These are phyloP conservation scores for Globisporangium abappressorium DNA, from an alignment of 352 stramenopile species.

Conservation along the genomic window DNA sequence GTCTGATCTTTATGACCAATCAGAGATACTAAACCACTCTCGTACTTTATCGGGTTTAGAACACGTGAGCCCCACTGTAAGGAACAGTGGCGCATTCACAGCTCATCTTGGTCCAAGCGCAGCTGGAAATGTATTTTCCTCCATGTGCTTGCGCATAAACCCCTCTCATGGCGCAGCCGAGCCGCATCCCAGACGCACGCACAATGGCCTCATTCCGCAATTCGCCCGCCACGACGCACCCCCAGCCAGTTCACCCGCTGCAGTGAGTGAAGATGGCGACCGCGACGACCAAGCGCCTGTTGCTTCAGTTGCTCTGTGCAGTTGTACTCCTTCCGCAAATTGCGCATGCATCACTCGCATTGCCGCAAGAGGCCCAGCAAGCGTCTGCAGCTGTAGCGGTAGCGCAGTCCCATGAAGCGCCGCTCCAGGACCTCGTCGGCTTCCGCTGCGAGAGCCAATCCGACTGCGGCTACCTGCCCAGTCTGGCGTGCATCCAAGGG, in stretches of 20 bases:
- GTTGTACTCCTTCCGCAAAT: neutral
- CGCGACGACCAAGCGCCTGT: neutral
- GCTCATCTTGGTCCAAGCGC: neutral
- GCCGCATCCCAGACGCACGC: neutral
- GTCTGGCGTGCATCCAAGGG: conserved; percentile 63
- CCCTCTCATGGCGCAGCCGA: neutral
- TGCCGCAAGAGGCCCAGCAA: neutral
- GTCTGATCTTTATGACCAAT: neutral
- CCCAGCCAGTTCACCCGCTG: neutral
- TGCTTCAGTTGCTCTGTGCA: conserved; percentile 9
- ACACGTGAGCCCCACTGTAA: neutral
- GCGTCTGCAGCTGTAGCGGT: neutral
- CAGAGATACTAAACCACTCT: neutral
- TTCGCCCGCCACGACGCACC: neutral
- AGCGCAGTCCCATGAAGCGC: neutral
- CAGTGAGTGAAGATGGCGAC: neutral
- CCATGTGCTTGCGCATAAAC: neutral
- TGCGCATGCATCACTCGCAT: neutral
- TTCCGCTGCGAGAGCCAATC: conserved; percentile 38
- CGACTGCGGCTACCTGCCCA: conserved; percentile 77
- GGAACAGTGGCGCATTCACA: neutral
- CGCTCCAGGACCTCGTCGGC: conserved; percentile 39
- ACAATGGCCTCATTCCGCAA: neutral
- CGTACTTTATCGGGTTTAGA: neutral
- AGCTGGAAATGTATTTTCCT: neutral